Evolutionary conservation across 2,329 filamentous ascomycete genomes (phyloP).

Genomic region (Aspergillus uvarum): DNA sequence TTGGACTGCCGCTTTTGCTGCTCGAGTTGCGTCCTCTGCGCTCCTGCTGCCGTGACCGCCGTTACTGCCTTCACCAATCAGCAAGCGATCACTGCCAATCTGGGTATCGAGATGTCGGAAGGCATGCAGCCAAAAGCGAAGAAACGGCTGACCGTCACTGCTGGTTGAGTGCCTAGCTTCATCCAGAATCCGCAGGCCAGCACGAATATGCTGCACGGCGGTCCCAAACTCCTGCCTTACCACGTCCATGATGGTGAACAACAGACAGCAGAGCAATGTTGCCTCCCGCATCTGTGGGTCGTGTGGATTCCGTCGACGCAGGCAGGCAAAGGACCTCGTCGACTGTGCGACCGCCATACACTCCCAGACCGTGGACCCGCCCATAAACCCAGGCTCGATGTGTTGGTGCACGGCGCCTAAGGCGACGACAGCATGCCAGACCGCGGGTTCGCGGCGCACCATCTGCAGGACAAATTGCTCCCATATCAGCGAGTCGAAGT

Average conservation of each 20-base stretch:
- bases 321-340: neutral
- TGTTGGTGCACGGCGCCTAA: neutral
- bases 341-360: neutral
- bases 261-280: neutral
- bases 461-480: neutral
- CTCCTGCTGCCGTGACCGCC: neutral
- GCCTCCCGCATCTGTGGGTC: neutral
- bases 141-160: neutral
- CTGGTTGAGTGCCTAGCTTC: neutral
- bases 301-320: neutral
- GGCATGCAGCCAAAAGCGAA: neutral
- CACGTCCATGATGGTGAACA: neutral
- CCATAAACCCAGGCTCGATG: neutral
- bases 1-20: too few species aligned
- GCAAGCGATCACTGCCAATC: neutral
- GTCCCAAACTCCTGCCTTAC: neutral
- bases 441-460: neutral
- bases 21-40: too few species aligned
- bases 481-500: neutral
- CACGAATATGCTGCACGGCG: neutral
- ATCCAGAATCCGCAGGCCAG: neutral
- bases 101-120: constrained; percentile 2
- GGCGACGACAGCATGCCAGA: constrained; percentile 1
- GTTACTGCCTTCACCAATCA: neutral
- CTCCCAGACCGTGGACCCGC: neutral